phyloP scores from a whole-genome alignment of 2,329 filamentous ascomycete species.

The Pyricularia sp. region DNA sequence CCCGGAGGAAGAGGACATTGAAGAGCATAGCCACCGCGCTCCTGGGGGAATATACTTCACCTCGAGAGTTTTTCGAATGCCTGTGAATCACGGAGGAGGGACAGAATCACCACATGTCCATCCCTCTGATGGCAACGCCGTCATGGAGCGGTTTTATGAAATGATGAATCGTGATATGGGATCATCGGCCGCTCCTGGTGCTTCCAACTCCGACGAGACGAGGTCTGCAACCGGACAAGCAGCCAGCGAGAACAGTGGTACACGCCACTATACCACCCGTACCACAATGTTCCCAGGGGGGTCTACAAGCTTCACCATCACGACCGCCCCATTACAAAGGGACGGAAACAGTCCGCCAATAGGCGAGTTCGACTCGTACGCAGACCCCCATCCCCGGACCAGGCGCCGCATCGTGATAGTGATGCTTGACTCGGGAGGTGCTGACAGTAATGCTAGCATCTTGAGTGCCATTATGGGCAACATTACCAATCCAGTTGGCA shows the following conservation, averaged over 20 bases:
- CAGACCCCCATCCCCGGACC: slow-evolving; percentile 8
- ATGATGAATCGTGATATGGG: slow-evolving; percentile 22
- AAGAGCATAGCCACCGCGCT: slow-evolving; percentile 33
- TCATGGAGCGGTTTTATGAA: slow-evolving; percentile 32
- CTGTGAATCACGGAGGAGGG: slow-evolving; percentile 3
- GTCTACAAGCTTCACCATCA: slow-evolving; percentile 39
- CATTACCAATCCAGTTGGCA: slow-evolving; percentile 16
- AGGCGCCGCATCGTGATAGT: not conserved
- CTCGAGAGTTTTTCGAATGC: slow-evolving; percentile 19
- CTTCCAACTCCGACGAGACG: not conserved
- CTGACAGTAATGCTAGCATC: slow-evolving; percentile 24
- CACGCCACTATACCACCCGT: slow-evolving; percentile 9
- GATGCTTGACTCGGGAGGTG: not conserved
- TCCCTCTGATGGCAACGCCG: slow-evolving; percentile 22
- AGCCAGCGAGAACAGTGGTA: not conserved
- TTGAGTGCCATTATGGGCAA: slow-evolving; percentile 34
- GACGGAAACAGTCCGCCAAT: slow-evolving; percentile 10
- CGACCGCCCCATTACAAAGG: slow-evolving; percentile 25
- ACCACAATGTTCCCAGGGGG: slow-evolving; percentile 25
- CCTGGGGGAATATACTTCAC: slow-evolving; percentile 31
- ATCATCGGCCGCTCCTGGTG: not conserved
- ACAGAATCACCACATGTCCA: slow-evolving; percentile 10
- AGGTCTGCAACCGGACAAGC: not conserved
- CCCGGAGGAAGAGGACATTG: slow-evolving; percentile 50
- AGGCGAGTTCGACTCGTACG: slow-evolving; percentile 38